A percentile compares a stretch with the other conserved stretches of the same genome.
Evolutionary conservation across 495 filamentous ascomycete genomes (phyloP).

Genomic region (Astrocystis sublimbata): DNA sequence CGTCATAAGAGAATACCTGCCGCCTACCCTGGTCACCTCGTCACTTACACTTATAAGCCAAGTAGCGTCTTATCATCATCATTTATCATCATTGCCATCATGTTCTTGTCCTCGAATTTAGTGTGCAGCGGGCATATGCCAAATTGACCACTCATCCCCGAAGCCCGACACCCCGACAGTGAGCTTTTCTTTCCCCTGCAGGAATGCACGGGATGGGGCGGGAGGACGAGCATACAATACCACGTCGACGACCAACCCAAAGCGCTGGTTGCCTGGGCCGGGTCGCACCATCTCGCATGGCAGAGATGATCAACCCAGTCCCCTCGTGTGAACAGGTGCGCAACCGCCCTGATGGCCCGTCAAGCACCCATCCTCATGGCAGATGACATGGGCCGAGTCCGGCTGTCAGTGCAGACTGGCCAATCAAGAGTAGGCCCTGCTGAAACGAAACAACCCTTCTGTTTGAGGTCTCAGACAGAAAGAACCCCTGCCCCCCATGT

Average conservation of each 20-base stretch:
- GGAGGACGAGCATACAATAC: too few species aligned
- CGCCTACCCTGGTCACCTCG: too few species aligned
- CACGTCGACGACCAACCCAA: neutral
- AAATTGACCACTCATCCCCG: too few species aligned
- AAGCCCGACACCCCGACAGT: neutral
- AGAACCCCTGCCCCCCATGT: conserved; percentile 12
- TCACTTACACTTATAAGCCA: too few species aligned
- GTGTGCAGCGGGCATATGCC: too few species aligned
- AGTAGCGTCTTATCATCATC: neutral
- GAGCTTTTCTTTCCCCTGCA: conserved; percentile 8
- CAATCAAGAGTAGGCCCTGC: conserved; percentile 23
- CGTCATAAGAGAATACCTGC: neutral
- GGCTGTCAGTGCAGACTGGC: conserved; percentile 11
- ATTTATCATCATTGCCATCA: conserved; percentile 1
- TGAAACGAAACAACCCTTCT: conserved; percentile 34
- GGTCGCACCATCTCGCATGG: neutral
- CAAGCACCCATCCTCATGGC: neutral
- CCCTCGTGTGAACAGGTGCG: neutral
- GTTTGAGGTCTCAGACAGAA: conserved; percentile 32
- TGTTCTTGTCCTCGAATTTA: too few species aligned
- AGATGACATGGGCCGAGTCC: neutral
- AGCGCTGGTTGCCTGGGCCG: neutral
- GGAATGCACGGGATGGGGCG: neutral
- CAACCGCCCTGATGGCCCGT: neutral
- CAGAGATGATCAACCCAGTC: neutral